These are phyloP conservation scores for Xylariaceae sp. DNA, from an alignment of 2,329 filamentous ascomycete genomes.

Conservation along the genomic window DNA sequence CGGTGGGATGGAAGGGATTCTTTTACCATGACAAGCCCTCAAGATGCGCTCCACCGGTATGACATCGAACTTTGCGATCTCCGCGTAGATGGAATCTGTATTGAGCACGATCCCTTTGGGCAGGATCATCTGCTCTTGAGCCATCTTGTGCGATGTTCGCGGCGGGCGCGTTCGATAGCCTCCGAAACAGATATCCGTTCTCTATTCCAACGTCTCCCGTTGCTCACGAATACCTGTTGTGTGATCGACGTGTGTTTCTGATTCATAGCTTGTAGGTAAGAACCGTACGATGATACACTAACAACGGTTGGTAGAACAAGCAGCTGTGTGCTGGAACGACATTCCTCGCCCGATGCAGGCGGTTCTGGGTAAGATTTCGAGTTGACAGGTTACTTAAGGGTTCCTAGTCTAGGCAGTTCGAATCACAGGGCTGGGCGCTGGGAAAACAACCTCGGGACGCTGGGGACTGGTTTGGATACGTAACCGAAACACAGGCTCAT, in stretches of 20 bases:
- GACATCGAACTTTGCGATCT: constrained; percentile 47
- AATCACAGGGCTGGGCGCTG: background rate
- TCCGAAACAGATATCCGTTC: constrained; percentile 9
- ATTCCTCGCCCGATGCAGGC: constrained; percentile 2
- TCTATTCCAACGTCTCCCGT: constrained; percentile 15
- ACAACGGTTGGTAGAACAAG: constrained; percentile 1
- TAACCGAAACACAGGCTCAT: background rate
- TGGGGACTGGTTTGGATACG: background rate
- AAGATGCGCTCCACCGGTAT: constrained; percentile 50
- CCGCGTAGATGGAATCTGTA: constrained; percentile 46
- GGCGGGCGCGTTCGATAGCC: constrained; percentile 10
- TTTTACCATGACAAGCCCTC: constrained; percentile 53
- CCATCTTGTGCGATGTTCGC: constrained; percentile 29
- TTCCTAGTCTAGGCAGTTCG: constrained; percentile 1
- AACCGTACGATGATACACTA: constrained; percentile 3
- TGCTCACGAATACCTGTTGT: constrained; percentile 16
- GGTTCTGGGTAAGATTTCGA: constrained; percentile 1
- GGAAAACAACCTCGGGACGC: background rate
- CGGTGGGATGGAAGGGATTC: background rate
- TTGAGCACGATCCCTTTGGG: constrained; percentile 56
- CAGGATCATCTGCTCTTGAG: constrained; percentile 38
- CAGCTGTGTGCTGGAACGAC: background rate
- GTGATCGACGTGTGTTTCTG: constrained; percentile 10
- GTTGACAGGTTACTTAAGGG: background rate
- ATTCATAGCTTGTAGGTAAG: constrained; percentile 18